Evolutionary conservation across 345 rosid genomes (phyloP).

Genomic region (Eucalyptus guilfoylei): DNA sequence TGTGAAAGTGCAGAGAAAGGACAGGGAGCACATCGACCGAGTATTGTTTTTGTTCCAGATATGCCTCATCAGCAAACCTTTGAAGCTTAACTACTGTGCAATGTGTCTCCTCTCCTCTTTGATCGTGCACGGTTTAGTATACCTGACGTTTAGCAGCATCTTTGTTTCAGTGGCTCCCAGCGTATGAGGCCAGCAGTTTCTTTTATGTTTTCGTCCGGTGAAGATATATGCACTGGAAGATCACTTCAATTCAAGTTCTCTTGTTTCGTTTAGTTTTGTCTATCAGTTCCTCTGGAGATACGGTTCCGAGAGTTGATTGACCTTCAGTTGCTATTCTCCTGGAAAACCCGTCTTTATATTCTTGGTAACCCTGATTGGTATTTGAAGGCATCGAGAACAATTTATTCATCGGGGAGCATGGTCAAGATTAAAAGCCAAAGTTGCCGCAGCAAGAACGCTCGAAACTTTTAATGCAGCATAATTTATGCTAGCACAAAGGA

Average conservation of each 20-base stretch:
- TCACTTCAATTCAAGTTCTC: not conserved
- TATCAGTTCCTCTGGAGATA: not conserved
- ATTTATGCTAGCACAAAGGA: not conserved
- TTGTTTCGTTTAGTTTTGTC: not conserved
- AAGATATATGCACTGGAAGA: not conserved
- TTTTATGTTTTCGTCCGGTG: not conserved
- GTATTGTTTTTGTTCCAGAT: not conserved
- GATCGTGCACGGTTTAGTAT: not conserved
- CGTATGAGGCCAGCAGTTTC: not conserved
- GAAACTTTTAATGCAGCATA: not conserved
- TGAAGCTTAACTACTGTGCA: not conserved
- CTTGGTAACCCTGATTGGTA: not conserved
- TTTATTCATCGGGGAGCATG: not conserved
- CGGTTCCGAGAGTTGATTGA: not conserved
- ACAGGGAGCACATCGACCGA: not conserved
- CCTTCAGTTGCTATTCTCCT: not conserved
- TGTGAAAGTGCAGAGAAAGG: not conserved
- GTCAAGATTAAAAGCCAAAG: not conserved
- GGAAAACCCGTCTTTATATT: not conserved
- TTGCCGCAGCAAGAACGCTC: not conserved
- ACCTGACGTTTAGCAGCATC: not conserved
- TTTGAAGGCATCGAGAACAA: not conserved
- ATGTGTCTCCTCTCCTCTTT: not conserved
- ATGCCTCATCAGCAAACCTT: not conserved
- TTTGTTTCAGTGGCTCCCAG: not conserved